Base-by-base conservation (phyloP, 2,329 filamentous ascomycete genomes). In the Conoideocrella luteorostrata region DNA sequence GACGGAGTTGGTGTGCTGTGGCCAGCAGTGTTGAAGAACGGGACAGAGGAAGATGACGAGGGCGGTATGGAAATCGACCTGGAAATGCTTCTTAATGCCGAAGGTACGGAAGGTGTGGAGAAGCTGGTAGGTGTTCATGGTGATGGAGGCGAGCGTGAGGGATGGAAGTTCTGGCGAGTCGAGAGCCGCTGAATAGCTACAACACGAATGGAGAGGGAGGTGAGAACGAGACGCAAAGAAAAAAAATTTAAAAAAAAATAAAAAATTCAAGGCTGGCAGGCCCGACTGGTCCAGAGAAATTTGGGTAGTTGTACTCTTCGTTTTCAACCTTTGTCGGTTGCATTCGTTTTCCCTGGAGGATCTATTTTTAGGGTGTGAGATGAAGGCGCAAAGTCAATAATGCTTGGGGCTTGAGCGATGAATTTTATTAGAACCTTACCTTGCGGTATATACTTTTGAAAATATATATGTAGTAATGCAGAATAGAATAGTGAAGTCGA, bases 1-100 rank as follows among this genome's bases (percentile, higher is more conserved):
- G 88, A 96, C 56, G 93, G 93, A 11, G 88, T 98, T 1, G 93
- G 93, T 29, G 88, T 98, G 2, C 75, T 98, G 4, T 95, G 87
- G 81, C 93, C 93, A 1, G 93, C 93, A 0, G 84, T 96, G 0
- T 70, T 96, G 21, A 87, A 88, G 61, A 95, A 94, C 48, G 87
- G 85, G 5, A 80, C 77, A n/a, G 81, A 84, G 29, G 84, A 88
- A 56, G 84, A 88, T 52, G 73, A 78, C 1, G 79, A 88, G 50
- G 88, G 88, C 26, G 88, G 88, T 20, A 88, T 93, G 69, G 90
- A 96, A 66, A 97, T 98, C 56, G 87, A 95, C 55, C 75, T 91
- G 56, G 88, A 96, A 46, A 74, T 72, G 47, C 80, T 98, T 61
- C 72, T 97, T 43, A 86, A 82, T 44, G 93, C 88, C 0, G 78